A percentile compares a stretch with the other conserved stretches of the same genome.
Evolutionary conservation across 768 basidiomycete species (phyloP).

Genomic region (Lentinula sp.): DNA sequence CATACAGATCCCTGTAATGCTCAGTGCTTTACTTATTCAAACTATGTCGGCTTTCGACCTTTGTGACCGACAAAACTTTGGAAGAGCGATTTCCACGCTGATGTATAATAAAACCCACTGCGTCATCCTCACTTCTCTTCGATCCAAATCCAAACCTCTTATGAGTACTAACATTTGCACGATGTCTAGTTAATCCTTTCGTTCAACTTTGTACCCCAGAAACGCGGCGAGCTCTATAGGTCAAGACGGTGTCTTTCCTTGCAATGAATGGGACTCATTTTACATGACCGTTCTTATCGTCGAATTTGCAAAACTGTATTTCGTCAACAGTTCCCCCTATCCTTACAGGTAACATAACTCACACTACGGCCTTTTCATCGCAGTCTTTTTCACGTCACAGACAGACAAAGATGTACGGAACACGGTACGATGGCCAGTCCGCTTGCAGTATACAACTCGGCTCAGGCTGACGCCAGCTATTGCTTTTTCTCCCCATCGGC

Average conservation of each 20-base stretch:
- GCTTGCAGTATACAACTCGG: not conserved
- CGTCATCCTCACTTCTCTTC: not conserved
- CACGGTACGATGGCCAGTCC: not conserved
- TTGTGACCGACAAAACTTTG: not conserved
- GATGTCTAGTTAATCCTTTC: not conserved
- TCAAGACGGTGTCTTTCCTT: not conserved
- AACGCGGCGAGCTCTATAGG: not conserved
- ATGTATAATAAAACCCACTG: not conserved
- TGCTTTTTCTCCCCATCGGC: not conserved
- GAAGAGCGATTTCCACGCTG: not conserved
- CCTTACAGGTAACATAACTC: not conserved
- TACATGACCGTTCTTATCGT: slow-evolving; percentile 3
- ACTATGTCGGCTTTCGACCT: not conserved
- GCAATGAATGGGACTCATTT: not conserved
- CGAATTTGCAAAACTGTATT: not conserved
- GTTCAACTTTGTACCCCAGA: not conserved
- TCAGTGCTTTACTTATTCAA: not conserved
- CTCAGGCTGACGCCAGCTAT: not conserved
- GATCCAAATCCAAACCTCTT: not conserved
- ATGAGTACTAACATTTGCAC: not conserved
- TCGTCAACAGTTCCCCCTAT: not conserved
- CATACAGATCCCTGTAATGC: too few relatives aligned
- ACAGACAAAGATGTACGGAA: not conserved
- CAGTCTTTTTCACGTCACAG: not conserved
- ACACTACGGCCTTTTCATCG: not conserved